These are phyloP conservation scores for Suhomyces wounanorum DNA, from an alignment of 1,139 yeast species.

Conservation along the genomic window DNA sequence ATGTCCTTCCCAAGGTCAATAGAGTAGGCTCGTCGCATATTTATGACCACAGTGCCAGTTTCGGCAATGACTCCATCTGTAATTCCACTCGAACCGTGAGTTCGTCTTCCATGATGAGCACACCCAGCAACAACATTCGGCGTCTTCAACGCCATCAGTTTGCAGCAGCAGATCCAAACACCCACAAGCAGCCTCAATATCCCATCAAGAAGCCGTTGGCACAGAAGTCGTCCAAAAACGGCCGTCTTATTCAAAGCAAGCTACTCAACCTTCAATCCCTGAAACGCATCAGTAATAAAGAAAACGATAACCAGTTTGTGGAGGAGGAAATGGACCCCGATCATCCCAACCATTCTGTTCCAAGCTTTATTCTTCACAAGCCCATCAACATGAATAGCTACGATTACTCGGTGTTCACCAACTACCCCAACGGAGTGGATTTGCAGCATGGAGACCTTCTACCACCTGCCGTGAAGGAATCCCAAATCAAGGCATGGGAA, in stretches of 20 bases:
- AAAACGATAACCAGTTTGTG: constrained; percentile 2
- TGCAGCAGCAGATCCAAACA: constrained; percentile 4
- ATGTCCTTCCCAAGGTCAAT: constrained; percentile 13
- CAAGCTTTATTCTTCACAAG: constrained; percentile 22
- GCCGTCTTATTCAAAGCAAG: constrained; percentile 22
- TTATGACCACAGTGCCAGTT: constrained; percentile 13
- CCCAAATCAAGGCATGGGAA: constrained; percentile 52
- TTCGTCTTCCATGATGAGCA: constrained; percentile 30
- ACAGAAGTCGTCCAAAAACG: constrained; percentile 17
- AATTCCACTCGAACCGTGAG: constrained; percentile 24
- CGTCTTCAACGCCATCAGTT: constrained; percentile 19
- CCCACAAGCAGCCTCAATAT: constrained; percentile 9
- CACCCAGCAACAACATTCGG: constrained; percentile 28
- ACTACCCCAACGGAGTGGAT: constrained; percentile 24
- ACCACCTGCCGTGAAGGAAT: constrained; percentile 27
- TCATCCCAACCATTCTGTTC: constrained; percentile 19
- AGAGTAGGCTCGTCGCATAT: constrained; percentile 15
- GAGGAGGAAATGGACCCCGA: constrained; percentile 12
- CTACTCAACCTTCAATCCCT: constrained; percentile 27
- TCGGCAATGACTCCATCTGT: constrained; percentile 14
- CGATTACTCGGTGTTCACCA: constrained; percentile 27
- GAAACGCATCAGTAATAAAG: constrained; percentile 17
- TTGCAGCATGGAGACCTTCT: constrained; percentile 22
- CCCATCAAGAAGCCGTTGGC: constrained; percentile 15
- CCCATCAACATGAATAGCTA: constrained; percentile 23